phyloP scores from a whole-genome alignment of 345 rosid species.

The Melaleuca quinquenervia region DNA sequence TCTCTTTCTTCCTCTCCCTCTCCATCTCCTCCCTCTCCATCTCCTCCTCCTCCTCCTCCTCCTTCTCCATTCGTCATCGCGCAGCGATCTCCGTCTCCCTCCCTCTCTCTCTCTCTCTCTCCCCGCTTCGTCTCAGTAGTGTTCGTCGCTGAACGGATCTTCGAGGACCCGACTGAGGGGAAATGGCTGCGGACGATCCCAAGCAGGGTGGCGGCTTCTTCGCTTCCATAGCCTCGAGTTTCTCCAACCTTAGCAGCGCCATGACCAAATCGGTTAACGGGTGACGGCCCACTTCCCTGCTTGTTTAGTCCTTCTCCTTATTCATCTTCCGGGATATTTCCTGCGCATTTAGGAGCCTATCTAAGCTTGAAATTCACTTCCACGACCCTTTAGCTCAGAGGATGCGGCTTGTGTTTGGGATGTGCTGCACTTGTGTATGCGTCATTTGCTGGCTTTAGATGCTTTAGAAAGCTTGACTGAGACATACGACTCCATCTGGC shows the following conservation, averaged over 20 bases:
- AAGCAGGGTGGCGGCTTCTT: constrained; percentile 72
- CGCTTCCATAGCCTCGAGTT: constrained; percentile 62
- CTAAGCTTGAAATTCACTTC: neutral
- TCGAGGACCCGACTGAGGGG: neutral
- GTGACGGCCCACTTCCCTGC: constrained; percentile 14
- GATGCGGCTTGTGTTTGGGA: neutral
- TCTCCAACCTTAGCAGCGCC: constrained; percentile 62
- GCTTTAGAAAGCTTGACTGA: neutral
- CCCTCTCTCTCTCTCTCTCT: neutral
- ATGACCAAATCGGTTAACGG: constrained; percentile 95
- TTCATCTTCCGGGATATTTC: neutral
- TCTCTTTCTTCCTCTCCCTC: neutral
- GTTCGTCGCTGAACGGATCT: neutral
- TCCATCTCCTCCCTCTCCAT: neutral
- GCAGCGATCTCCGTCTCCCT: neutral
- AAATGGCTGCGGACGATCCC: constrained; percentile 73
- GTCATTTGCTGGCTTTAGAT: neutral
- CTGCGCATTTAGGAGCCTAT: neutral
- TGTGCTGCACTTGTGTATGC: neutral
- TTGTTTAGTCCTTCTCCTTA: neutral
- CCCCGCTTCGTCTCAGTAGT: neutral
- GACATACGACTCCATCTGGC: neutral
- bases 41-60: neutral
- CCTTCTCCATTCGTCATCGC: neutral
- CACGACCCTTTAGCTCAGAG: neutral